Evolutionary conservation across 768 basidiomycete genomes (phyloP).

Genomic region (Mycena galopus): DNA sequence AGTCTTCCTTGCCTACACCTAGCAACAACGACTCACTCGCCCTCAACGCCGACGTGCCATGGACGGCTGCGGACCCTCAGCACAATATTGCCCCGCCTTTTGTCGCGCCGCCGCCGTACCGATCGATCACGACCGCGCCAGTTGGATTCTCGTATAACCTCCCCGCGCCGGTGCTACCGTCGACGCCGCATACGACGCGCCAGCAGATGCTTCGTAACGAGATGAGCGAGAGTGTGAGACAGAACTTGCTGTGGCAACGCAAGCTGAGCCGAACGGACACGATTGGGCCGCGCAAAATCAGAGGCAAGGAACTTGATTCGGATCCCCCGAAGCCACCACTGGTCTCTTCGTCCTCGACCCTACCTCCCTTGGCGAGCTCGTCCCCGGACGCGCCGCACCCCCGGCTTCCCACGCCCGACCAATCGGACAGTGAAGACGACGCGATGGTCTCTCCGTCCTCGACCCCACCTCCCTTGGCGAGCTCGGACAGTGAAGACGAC

Average conservation of each 20-base stretch:
- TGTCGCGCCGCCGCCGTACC: conserved; percentile 29
- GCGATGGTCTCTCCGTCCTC: too few relatives aligned
- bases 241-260: conserved; percentile 86
- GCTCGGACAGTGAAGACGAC: conserved; percentile 61
- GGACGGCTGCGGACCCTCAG: conserved; percentile 17
- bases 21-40: too few relatives aligned
- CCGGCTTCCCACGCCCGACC: too few relatives aligned
- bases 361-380: too few relatives aligned
- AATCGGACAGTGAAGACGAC: too few relatives aligned
- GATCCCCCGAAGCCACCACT: too few relatives aligned
- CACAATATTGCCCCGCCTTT: conserved; percentile 9
- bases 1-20: too few relatives aligned
- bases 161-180: conserved; percentile 73
- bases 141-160: conserved; percentile 80
- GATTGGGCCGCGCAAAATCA: conserved; percentile 47
- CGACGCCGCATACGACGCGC: conserved; percentile 88
- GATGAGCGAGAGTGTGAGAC: conserved; percentile 84
- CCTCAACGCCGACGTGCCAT: too few relatives aligned
- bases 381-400: too few relatives aligned
- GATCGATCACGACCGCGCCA: conserved; percentile 66
- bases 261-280: conserved; percentile 70
- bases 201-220: conserved; percentile 88
- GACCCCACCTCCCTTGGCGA: too few relatives aligned
- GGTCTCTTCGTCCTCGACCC: too few relatives aligned
- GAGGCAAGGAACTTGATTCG: too few relatives aligned